phyloP scores from a whole-genome alignment of 2,329 filamentous ascomycete species.

The Alternaria triticina region DNA sequence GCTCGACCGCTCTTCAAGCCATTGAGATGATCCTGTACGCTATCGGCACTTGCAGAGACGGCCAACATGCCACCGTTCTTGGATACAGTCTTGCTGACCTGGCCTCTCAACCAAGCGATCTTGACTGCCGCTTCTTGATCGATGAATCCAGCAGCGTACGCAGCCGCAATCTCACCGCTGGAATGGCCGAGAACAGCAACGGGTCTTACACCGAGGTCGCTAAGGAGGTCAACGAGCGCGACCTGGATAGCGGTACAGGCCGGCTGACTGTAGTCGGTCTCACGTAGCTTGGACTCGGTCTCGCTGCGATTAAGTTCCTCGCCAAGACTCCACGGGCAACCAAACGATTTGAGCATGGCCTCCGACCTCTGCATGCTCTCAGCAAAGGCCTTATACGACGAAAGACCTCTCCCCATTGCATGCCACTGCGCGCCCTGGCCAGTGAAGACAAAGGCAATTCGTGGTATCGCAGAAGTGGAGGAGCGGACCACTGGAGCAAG shows the following conservation, averaged over 20 bases:
- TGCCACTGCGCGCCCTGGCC: slow-evolving; percentile 46
- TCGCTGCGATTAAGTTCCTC: slow-evolving; percentile 9
- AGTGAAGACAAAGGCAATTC: slow-evolving; percentile 37
- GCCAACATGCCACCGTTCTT: slow-evolving; percentile 10
- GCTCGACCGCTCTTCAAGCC: neutral
- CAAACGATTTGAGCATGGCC: slow-evolving; percentile 8
- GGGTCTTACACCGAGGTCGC: slow-evolving; percentile 11
- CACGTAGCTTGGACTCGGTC: neutral
- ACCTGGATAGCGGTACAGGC: slow-evolving; percentile 27
- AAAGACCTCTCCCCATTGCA: slow-evolving; percentile 31
- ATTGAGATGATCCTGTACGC: neutral
- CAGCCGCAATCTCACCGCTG: slow-evolving; percentile 30
- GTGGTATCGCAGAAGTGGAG: slow-evolving; percentile 1
- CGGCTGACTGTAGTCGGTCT: slow-evolving; percentile 21
- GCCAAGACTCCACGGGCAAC: slow-evolving; percentile 6
- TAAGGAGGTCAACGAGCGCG: slow-evolving; percentile 24
- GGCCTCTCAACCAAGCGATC: slow-evolving; percentile 7
- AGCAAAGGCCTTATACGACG: neutral
- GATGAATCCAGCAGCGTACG: slow-evolving; percentile 15
- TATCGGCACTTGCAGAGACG: neutral
- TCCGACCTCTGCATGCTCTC: slow-evolving; percentile 8
- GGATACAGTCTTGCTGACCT: slow-evolving; percentile 4
- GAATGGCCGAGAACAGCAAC: slow-evolving; percentile 26
- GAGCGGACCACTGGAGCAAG: slow-evolving; percentile 7
- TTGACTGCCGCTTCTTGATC: slow-evolving; percentile 7